Conservation (phyloP, 2,329 filamentous ascomycete genomes). For the Trichophyton schoenleinii region DNA sequence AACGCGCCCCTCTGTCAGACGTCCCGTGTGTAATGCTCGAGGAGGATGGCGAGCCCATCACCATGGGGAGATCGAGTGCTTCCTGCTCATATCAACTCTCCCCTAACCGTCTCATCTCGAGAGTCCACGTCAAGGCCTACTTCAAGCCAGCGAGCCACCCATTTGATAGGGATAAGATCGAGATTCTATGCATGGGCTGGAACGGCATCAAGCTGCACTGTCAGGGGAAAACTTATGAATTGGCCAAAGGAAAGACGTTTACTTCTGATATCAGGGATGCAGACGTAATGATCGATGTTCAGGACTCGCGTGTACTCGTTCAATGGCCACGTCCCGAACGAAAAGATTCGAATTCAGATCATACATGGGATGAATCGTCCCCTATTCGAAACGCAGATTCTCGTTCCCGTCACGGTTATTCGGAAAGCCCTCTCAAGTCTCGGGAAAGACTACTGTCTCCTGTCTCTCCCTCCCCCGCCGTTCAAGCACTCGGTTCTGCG, state of each 20-base stretch:
- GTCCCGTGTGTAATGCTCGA: constrained; percentile 73
- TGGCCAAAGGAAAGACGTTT: constrained; percentile 80
- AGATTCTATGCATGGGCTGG: constrained; percentile 88
- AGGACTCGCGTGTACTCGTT: constrained; percentile 79
- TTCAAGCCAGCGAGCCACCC: constrained; percentile 60
- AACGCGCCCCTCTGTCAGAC: constrained; percentile 69
- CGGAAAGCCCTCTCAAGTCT: constrained; percentile 41
- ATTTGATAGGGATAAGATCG: constrained; percentile 62
- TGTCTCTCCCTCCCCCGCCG: constrained; percentile 55
- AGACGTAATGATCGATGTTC: constrained; percentile 91
- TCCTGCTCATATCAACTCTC: constrained; percentile 94
- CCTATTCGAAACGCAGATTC: constrained; percentile 33
- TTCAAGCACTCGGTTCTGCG: constrained; percentile 33
- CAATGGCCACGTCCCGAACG: constrained; percentile 61
- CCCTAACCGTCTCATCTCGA: constrained; percentile 80
- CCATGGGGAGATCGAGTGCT: constrained; percentile 88
- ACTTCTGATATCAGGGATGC: constrained; percentile 75
- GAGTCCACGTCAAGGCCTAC: constrained; percentile 78
- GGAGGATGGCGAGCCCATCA: constrained; percentile 64
- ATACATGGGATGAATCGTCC: constrained; percentile 53
- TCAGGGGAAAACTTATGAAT: constrained; percentile 71
- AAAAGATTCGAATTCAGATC: constrained; percentile 45
- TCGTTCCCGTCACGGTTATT: constrained; percentile 16
- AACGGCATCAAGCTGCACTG: constrained; percentile 91
- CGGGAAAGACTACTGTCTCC: constrained; percentile 58